These are phyloP conservation scores for Aphanocladium album DNA, from an alignment of 2,329 filamentous ascomycete species.

Conservation along the genomic window DNA sequence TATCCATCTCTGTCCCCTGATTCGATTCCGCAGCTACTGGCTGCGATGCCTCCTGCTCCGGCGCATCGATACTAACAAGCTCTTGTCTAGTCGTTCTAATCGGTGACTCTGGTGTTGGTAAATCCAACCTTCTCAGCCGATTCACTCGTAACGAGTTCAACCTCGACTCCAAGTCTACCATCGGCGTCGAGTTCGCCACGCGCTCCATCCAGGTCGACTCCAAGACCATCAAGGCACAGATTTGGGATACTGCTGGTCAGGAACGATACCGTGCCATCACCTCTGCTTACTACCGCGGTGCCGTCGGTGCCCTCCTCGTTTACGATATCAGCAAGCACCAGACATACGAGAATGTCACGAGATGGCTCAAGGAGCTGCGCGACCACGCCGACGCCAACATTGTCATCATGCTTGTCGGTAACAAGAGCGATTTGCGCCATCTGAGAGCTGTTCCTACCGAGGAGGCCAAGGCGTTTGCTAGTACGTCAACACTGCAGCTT, in stretches of 20 bases:
- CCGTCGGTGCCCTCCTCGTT: slow-evolving; percentile 92
- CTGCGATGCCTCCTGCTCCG: slow-evolving; percentile 13
- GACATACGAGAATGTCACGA: slow-evolving; percentile 97
- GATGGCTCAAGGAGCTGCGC: slow-evolving; percentile 97
- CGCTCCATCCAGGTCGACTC: slow-evolving; percentile 97
- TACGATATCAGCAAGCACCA: slow-evolving; percentile 99
- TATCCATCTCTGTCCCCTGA: not conserved
- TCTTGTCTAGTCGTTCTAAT: slow-evolving; percentile 79
- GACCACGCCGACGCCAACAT: slow-evolving; percentile 99
- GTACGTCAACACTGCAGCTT: slow-evolving; percentile 44
- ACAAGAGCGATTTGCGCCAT: slow-evolving; percentile 99
- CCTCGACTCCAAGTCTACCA: slow-evolving; percentile 98
- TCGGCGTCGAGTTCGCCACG: slow-evolving; percentile 98
- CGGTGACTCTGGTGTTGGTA: slow-evolving; percentile 98
- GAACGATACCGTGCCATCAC: slow-evolving; percentile 99
- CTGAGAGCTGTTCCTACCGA: slow-evolving; percentile 94
- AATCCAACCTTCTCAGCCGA: slow-evolving; percentile 98
- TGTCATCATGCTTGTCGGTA: slow-evolving; percentile 98
- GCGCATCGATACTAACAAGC: slow-evolving; percentile 26
- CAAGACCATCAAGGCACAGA: slow-evolving; percentile 99
- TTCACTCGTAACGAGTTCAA: slow-evolving; percentile 99
- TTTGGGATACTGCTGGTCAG: slow-evolving; percentile 99
- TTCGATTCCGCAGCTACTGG: slow-evolving; percentile 3
- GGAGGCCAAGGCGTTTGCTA: slow-evolving; percentile 96
- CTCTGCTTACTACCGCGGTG: slow-evolving; percentile 97